Evolutionary conservation across 2,329 filamentous ascomycete species (phyloP).

Genomic region (Pseudogymnoascus sp.): DNA sequence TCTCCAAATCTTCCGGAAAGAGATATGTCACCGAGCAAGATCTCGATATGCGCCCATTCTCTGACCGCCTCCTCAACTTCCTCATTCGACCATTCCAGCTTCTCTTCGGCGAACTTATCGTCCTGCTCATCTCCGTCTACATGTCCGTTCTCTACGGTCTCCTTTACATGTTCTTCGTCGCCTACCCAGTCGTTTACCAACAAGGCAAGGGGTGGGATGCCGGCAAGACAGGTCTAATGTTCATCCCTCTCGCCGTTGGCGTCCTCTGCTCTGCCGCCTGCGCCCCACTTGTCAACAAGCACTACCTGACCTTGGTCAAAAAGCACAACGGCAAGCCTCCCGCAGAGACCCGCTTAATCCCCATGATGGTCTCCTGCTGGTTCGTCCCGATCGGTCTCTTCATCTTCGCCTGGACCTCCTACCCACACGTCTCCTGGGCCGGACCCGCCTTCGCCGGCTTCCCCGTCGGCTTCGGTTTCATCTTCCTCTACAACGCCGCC

Average conservation of each 20-base stretch:
- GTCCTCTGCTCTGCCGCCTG: slow-evolving; percentile 62
- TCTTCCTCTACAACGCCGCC: slow-evolving; percentile 57
- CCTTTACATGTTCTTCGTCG: slow-evolving; percentile 25
- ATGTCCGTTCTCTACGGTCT: slow-evolving; percentile 76
- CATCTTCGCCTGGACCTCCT: slow-evolving; percentile 62
- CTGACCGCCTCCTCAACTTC: slow-evolving; percentile 66
- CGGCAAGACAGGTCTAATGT: slow-evolving; percentile 74
- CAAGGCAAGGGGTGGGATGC: slow-evolving; percentile 72
- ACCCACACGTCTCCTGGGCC: slow-evolving; percentile 48
- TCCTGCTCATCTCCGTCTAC: slow-evolving; percentile 76
- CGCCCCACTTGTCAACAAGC: slow-evolving; percentile 69
- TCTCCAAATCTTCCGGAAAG: slow-evolving; percentile 64
- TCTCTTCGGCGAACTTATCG: slow-evolving; percentile 76
- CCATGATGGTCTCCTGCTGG: slow-evolving; percentile 76
- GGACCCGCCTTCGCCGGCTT: slow-evolving; percentile 53
- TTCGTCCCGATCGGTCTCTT: slow-evolving; percentile 62
- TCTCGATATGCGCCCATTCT: slow-evolving; percentile 63
- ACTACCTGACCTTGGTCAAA: slow-evolving; percentile 61
- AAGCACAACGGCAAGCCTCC: slow-evolving; percentile 68
- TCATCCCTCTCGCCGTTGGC: slow-evolving; percentile 74
- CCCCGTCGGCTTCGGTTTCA: slow-evolving; percentile 58
- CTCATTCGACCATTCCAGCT: slow-evolving; percentile 79
- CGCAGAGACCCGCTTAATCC: slow-evolving; percentile 70
- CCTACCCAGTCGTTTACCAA: slow-evolving; percentile 60
- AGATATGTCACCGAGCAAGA: slow-evolving; percentile 71